These are phyloP conservation scores for Aspergillus aculeatinus DNA, from an alignment of 2,329 filamentous ascomycete genomes.

Conservation along the genomic window DNA sequence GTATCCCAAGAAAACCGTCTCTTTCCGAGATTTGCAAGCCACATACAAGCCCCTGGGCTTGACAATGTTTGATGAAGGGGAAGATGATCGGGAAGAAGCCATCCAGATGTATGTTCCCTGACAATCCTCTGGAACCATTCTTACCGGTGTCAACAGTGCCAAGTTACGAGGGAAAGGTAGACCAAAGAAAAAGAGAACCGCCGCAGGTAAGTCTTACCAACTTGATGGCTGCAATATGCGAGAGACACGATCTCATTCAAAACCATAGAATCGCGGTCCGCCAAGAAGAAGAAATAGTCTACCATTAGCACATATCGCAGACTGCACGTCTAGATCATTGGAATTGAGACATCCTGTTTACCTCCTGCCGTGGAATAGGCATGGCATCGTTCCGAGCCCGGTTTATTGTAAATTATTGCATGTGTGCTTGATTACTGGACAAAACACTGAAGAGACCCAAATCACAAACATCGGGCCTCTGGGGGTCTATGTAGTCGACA, in stretches of 20 bases:
- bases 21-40: conserved; percentile 71
- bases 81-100: conserved; percentile 74
- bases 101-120: conserved; percentile 55
- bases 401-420: too few species aligned
- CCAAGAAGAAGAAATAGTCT: conserved; percentile 31
- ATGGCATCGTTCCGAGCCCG: too few species aligned
- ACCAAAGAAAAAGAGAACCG: conserved; percentile 81
- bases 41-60: conserved; percentile 64
- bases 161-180: conserved; percentile 81
- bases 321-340: background rate
- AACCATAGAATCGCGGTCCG: conserved; percentile 25
- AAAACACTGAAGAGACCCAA: background rate
- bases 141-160: conserved; percentile 49
- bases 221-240: background rate
- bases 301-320: background rate
- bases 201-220: conserved; percentile 35
- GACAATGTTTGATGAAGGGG: conserved; percentile 69
- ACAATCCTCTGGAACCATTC: background rate
- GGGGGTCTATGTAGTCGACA: too few species aligned
- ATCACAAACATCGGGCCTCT: background rate
- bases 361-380: too few species aligned
- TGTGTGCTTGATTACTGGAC: background rate
- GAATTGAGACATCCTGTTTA: background rate
- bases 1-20: conserved; percentile 75
- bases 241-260: background rate